These are phyloP conservation scores for Xylariaceae sp. DNA, from an alignment of 2,329 filamentous ascomycete species.

Conservation along the genomic window DNA sequence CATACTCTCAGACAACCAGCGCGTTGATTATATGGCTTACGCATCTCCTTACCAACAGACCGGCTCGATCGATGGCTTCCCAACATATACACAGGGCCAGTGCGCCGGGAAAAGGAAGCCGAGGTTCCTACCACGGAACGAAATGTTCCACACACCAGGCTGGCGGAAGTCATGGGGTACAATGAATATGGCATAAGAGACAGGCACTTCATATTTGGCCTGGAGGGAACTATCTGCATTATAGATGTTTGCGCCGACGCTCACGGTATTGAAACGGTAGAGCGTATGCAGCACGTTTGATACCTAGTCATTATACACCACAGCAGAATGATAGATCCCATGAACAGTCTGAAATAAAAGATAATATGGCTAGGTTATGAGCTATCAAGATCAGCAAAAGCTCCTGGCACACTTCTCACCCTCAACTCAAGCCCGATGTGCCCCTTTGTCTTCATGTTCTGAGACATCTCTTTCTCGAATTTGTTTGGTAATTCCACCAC, in stretches of 20 bases:
- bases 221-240: neutral
- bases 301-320: neutral
- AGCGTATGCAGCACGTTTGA: neutral
- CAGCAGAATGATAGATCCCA: neutral
- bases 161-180: neutral
- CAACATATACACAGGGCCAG: neutral
- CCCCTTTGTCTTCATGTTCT: neutral
- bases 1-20: too few species aligned
- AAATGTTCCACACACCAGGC: neutral
- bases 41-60: too few species aligned
- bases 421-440: neutral
- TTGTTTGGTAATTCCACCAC: slow-evolving; percentile 1
- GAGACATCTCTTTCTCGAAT: neutral
- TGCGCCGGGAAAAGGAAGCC: too few species aligned
- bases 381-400: neutral
- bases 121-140: neutral
- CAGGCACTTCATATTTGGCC: neutral
- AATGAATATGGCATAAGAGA: neutral
- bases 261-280: neutral
- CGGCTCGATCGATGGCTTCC: neutral
- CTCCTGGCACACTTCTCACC: neutral
- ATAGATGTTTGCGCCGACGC: neutral
- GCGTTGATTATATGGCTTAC: too few species aligned
- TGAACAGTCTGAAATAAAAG: neutral
- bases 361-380: neutral